phyloP scores from a whole-genome alignment of 306 rosid genomes.

The Cotoneaster glaucophyllus region DNA sequence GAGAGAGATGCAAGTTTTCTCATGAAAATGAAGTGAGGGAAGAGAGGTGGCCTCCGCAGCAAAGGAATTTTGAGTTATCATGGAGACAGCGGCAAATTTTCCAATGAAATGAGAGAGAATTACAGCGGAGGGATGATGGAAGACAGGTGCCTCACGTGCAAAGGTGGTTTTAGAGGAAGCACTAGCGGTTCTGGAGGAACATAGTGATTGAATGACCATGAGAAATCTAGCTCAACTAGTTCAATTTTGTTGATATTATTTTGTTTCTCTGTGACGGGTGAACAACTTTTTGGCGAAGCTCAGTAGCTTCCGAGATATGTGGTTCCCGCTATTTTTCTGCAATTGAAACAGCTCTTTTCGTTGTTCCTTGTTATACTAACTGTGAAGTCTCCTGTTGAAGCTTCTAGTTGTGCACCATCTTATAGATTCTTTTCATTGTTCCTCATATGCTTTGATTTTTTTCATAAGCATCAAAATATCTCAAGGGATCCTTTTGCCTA shows the following conservation, averaged over 20 bases:
- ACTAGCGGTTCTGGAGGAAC: neutral
- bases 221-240: neutral
- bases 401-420: neutral
- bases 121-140: neutral
- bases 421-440: no score
- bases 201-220: neutral
- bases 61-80: neutral
- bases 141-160: constrained; percentile 1
- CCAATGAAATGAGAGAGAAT: constrained; percentile 30
- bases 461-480: no score
- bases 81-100: constrained; percentile 56
- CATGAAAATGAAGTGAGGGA: constrained; percentile 32
- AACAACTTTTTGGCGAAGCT: neutral
- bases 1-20: constrained; percentile 63
- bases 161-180: neutral
- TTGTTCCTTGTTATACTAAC: neutral
- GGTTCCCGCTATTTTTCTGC: neutral
- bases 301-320: neutral
- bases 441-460: no score
- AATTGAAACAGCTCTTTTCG: neutral
- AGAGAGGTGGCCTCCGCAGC: neutral
- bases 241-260: neutral
- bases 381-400: neutral
- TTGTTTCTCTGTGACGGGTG: neutral
- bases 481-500: no score